These are phyloP conservation scores for Ricinus communis DNA, from an alignment of 345 rosid genomes.

Conservation along the genomic window DNA sequence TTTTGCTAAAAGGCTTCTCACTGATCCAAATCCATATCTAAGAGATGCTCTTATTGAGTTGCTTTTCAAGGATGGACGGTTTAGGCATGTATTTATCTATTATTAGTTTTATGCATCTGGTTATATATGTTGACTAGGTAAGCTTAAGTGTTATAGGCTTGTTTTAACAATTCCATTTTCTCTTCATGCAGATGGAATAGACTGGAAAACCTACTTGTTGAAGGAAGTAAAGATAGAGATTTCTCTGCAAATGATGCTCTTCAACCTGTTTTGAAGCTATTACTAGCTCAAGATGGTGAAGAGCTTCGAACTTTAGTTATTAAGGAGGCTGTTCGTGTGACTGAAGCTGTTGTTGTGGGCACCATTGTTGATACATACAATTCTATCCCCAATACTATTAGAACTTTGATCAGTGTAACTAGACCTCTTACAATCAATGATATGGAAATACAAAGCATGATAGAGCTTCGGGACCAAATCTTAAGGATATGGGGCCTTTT, in stretches of 20 bases:
- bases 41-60: slow-evolving; percentile 96
- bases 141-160: slow-evolving; percentile 2
- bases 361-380: slow-evolving; percentile 63
- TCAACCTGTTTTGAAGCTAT: slow-evolving; percentile 80
- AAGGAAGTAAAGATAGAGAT: slow-evolving; percentile 92
- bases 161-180: slow-evolving; percentile 12
- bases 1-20: slow-evolving; percentile 96
- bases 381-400: slow-evolving; percentile 57
- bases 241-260: slow-evolving; percentile 85
- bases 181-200: slow-evolving; percentile 73
- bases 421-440: slow-evolving; percentile 57
- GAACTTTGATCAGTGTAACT: slow-evolving; percentile 42
- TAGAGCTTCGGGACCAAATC: slow-evolving; percentile 74
- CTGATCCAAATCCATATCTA: slow-evolving; percentile 92
- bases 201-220: slow-evolving; percentile 85
- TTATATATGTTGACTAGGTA: neutral
- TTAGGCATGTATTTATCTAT: slow-evolving; percentile 50
- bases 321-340: slow-evolving; percentile 78
- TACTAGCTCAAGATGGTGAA: slow-evolving; percentile 75
- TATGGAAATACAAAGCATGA: slow-evolving; percentile 55
- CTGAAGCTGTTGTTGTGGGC: slow-evolving; percentile 71
- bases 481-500: slow-evolving; percentile 77
- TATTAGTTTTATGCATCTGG: slow-evolving; percentile 1
- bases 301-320: slow-evolving; percentile 70
- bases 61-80: slow-evolving; percentile 91